phyloP scores from a whole-genome alignment of 73 alveolate species.

The Paraurostyla sp. region DNA sequence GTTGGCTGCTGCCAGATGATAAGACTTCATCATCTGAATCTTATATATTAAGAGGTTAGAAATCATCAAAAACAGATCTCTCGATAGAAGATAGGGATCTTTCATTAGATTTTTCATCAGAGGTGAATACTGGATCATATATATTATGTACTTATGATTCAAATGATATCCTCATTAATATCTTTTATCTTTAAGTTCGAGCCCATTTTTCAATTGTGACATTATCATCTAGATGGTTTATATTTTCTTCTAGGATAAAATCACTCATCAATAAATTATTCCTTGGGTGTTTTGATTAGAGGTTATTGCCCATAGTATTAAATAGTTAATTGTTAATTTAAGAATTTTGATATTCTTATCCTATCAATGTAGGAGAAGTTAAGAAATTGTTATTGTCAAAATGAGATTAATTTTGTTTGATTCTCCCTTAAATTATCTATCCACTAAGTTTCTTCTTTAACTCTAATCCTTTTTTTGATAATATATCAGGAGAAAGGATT shows the following conservation, averaged over 20 bases:
- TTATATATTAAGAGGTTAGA: background rate
- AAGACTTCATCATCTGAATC: background rate
- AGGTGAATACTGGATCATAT: slow-evolving; percentile 40
- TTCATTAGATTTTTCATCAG: background rate
- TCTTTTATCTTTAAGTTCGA: slow-evolving; percentile 19
- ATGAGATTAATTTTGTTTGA: background rate
- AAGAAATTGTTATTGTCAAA: background rate
- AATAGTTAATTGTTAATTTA: background rate
- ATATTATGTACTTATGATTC: slow-evolving; percentile 23
- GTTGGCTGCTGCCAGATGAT: slow-evolving; percentile 27
- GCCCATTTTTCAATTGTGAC: slow-evolving; percentile 55
- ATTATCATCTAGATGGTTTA: background rate
- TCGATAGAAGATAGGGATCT: slow-evolving; percentile 19
- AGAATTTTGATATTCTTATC: background rate
- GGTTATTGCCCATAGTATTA: background rate
- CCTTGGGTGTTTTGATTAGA: background rate
- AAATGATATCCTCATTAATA: slow-evolving; percentile 23
- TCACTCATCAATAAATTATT: background rate
- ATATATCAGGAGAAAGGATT: background rate
- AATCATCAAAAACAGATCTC: background rate
- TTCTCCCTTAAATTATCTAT: background rate
- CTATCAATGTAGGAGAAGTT: slow-evolving; percentile 27
- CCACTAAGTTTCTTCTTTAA: slow-evolving; percentile 9
- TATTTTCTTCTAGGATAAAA: slow-evolving; percentile 36
- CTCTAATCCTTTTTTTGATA: background rate